Evolutionary conservation across 139 green algal genomes (phyloP).

Genomic region (Asterochloris sp.): DNA sequence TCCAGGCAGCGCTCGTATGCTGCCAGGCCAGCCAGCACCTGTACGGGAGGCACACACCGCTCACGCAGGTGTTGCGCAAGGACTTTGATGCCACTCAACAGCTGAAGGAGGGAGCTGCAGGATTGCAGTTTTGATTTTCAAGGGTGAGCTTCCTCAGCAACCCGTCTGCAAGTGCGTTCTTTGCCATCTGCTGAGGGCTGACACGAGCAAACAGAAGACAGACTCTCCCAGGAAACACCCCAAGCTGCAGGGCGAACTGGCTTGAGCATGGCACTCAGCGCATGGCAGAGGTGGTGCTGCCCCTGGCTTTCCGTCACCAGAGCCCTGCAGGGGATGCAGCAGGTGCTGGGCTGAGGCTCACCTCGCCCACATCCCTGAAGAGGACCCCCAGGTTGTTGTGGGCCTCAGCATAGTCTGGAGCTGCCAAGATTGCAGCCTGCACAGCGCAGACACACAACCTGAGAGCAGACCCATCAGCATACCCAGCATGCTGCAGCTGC

Average conservation of each 20-base stretch:
- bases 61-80: too few species aligned
- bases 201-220: too few species aligned
- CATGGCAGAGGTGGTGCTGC: constrained; percentile 21
- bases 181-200: too few species aligned
- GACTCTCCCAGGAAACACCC: too few species aligned
- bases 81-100: too few species aligned
- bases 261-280: constrained; percentile 6
- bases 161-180: too few species aligned
- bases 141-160: too few species aligned
- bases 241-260: too few species aligned
- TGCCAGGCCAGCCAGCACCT: constrained; percentile 49
- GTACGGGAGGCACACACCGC: too few species aligned
- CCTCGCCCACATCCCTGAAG: constrained; percentile 56
- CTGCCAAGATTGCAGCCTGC: constrained; percentile 62
- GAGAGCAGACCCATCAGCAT: background rate
- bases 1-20: constrained; percentile 72
- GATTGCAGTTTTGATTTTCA: too few species aligned
- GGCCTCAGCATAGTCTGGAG: constrained; percentile 71
- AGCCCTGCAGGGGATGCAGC: background rate
- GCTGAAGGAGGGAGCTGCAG: too few species aligned
- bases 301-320: background rate
- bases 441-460: background rate
- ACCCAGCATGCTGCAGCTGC: background rate
- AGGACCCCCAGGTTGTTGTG: constrained; percentile 87
- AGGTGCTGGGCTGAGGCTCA: background rate